These are phyloP conservation scores for Colletotrichum cordylinicola DNA, from an alignment of 2,329 filamentous ascomycete species.

Conservation along the genomic window DNA sequence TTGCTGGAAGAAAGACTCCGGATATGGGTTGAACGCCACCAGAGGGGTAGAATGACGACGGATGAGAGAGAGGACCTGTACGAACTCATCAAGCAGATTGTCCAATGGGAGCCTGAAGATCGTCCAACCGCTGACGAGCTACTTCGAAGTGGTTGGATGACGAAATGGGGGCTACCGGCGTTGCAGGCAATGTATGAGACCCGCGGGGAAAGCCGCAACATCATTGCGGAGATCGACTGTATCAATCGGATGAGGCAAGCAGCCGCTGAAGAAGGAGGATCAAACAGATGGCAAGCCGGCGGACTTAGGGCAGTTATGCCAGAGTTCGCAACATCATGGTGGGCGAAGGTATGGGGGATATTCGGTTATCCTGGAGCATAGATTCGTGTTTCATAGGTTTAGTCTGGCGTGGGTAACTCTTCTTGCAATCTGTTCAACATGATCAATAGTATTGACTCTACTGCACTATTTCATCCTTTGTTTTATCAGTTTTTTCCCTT, in stretches of 20 bases:
- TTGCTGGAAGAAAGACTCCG: background rate
- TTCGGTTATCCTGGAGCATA: background rate
- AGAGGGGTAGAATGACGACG: background rate
- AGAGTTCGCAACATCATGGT: background rate
- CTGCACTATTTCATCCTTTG: background rate
- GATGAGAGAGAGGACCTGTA: background rate
- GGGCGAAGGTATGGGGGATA: background rate
- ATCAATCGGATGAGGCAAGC: background rate
- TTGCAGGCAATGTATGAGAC: background rate
- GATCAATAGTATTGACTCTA: background rate
- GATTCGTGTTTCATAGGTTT: background rate
- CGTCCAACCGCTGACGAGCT: background rate
- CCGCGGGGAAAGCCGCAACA: background rate
- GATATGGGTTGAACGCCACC: too few relatives aligned
- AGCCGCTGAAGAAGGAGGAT: background rate
- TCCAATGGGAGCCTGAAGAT: background rate
- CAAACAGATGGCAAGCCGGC: background rate
- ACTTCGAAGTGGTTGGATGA: background rate
- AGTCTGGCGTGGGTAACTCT: accelerated
- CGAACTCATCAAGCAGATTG: background rate
- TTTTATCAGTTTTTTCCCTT: background rate
- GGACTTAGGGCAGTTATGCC: background rate
- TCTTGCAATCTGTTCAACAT: background rate
- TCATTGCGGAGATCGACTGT: background rate
- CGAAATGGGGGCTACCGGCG: background rate